Base-by-base conservation (phyloP, 306 rosid genomes). In the Prunus mongolica region DNA sequence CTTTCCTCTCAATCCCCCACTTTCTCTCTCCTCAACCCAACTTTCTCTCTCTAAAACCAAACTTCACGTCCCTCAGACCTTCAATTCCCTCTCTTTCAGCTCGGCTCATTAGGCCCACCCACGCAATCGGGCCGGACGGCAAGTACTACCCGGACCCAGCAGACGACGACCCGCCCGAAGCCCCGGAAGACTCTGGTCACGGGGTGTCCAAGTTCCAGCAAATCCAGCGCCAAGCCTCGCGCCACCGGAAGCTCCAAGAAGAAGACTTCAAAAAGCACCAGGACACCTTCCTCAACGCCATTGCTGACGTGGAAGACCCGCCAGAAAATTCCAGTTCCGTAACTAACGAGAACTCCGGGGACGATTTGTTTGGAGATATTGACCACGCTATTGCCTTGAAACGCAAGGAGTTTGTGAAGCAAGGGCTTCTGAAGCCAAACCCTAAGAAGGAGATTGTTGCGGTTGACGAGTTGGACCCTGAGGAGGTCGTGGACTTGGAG, bases 121-220 rank as follows among this genome's bases (percentile, higher is more conserved):
- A 79, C 44, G 88, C 96, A 15, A 85, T 86, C 22, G 89, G 92
- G 8, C 82, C 87, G 11, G 90, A 90, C 80, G 92, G 88, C 5
- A 92, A 88, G 78, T 92, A 65, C 90, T 90, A 92, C 79, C 98
- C 96, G 5, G 82, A 86, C 86, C 91, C 97, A 1, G 82, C 87
- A 8, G 98, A 92, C 69, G 91, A 92, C 44, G 99, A 92, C 83
- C 99, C 97, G 2, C 99, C 97, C 0, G 98, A 95, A 46, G 89
- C 85, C 2, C 65, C 57, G 6, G 93, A 95, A 27, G 97, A 95
- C 74, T 72, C 96, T 32, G 89, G 82, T 19, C 97, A 95, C 69
- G 97, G 97, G 28, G 87, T 90, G 30, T 83, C 93, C 49, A 92
- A 77, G 60, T 95, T 82, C 82, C 88, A 95, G 76, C 97, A 95